Conservation (phyloP, 2,329 filamentous ascomycete species). For the Exophiala xenobiotica region DNA sequence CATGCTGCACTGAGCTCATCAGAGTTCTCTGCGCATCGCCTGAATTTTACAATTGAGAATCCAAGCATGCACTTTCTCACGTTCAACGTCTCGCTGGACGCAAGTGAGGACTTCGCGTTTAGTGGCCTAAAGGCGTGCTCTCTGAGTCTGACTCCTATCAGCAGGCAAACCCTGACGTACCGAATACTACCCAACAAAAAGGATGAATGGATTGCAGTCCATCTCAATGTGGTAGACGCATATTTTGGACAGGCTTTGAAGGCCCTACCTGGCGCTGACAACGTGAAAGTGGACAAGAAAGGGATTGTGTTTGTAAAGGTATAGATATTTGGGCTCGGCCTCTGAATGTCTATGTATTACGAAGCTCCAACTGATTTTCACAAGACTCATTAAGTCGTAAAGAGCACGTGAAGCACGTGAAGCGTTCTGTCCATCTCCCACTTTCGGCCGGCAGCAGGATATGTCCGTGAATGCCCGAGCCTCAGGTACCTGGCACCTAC, state of each 20-base stretch:
- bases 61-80: conserved; percentile 92
- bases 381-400: too few species aligned
- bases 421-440: too few species aligned
- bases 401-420: too few species aligned
- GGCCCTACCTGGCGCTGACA: conserved; percentile 71
- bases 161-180: conserved; percentile 71
- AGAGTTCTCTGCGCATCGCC: not conserved
- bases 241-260: conserved; percentile 91
- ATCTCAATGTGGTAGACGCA: conserved; percentile 76
- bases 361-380: too few species aligned
- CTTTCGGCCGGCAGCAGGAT: too few species aligned
- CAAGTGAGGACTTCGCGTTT: conserved; percentile 89
- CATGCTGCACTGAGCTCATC: not conserved
- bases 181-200: conserved; percentile 65
- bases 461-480: too few species aligned
- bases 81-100: conserved; percentile 89
- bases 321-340: not conserved
- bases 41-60: conserved; percentile 78
- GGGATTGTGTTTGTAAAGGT: conserved; percentile 26
- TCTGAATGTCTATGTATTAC: too few species aligned
- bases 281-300: conserved; percentile 58
- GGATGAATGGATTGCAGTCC: conserved; percentile 65
- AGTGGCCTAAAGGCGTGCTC: conserved; percentile 80
- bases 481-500: too few species aligned
- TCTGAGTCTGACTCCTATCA: conserved; percentile 78